Percentiles rank a stretch among this genome's conserved stretches.
Conservation (phyloP, 2,329 filamentous ascomycete genomes). For the Paraphoma chrysanthemicola region DNA sequence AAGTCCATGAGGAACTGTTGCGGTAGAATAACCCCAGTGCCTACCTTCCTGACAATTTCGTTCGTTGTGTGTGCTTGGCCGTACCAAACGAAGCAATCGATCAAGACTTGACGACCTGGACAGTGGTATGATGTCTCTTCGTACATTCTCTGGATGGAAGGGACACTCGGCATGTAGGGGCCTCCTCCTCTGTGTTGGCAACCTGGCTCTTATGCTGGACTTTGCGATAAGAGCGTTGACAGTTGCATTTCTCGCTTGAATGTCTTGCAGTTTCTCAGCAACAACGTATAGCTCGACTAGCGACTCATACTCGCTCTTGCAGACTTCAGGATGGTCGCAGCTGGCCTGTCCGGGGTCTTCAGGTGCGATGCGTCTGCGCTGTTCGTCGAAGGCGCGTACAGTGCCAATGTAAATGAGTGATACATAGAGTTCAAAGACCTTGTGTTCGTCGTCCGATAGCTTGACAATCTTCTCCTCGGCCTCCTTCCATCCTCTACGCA, state of each 20-base stretch:
- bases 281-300: constrained; percentile 17
- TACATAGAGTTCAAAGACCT: constrained; percentile 16
- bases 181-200: not conserved
- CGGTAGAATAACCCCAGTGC: no score
- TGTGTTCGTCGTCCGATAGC: constrained; percentile 11
- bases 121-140: not conserved
- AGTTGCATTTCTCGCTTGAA: not conserved
- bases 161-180: not conserved
- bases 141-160: not conserved
- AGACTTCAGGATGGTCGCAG: not conserved
- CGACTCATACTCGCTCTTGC: constrained; percentile 1
- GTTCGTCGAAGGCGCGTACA: not conserved
- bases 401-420: constrained; percentile 15
- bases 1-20: no score
- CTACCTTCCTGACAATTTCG: no score
- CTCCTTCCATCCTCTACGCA: constrained; percentile 1
- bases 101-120: not conserved
- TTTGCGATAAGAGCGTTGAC: not conserved
- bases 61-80: not conserved
- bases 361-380: not conserved
- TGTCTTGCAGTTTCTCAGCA: constrained; percentile 11
- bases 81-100: not conserved
- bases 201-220: not conserved
- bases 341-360: not conserved
- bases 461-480: not conserved